phyloP scores from a whole-genome alignment of 2,329 filamentous ascomycete species.

The Conoideocrella luteorostrata region DNA sequence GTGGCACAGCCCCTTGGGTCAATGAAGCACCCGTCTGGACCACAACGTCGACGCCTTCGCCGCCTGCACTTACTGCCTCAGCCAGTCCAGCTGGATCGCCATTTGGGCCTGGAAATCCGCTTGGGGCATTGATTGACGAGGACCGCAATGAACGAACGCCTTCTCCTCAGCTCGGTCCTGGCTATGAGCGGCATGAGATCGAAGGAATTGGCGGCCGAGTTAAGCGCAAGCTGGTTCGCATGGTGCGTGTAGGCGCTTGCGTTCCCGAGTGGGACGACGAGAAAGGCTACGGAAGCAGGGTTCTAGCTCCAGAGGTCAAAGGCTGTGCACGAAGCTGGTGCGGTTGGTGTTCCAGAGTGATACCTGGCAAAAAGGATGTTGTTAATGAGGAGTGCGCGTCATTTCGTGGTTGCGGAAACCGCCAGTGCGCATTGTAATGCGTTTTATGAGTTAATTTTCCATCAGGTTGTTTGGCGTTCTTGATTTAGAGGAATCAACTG shows the following conservation, averaged over 20 bases:
- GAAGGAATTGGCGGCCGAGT: conserved; percentile 84
- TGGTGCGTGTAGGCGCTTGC: conserved; percentile 73
- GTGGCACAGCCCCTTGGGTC: conserved; percentile 16
- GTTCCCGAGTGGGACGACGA: conserved; percentile 85
- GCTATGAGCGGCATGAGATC: conserved; percentile 82
- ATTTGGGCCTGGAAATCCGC: conserved; percentile 13
- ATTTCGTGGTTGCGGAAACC: conserved; percentile 10
- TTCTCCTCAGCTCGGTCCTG: conserved; percentile 52
- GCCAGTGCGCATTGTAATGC: conserved; percentile 5
- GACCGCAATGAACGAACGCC: conserved; percentile 35
- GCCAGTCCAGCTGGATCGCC: conserved; percentile 11
- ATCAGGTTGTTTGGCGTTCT: conserved; percentile 1
- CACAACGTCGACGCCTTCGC: conserved; percentile 15
- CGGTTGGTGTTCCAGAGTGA: conserved; percentile 78
- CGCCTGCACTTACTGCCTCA: conserved; percentile 9
- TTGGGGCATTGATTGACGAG: conserved; percentile 23
- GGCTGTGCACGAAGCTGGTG: conserved; percentile 77
- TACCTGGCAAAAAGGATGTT: conserved; percentile 50
- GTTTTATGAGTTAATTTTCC: neutral
- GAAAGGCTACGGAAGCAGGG: conserved; percentile 50
- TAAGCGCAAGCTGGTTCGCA: conserved; percentile 80
- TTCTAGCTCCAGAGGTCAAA: conserved; percentile 63
- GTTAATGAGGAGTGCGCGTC: conserved; percentile 16
- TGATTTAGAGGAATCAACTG: neutral
- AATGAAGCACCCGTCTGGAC: conserved; percentile 15